These are phyloP conservation scores for Salvia rosmarinus DNA, from an alignment of 257 asterid genomes.

Conservation along the genomic window DNA sequence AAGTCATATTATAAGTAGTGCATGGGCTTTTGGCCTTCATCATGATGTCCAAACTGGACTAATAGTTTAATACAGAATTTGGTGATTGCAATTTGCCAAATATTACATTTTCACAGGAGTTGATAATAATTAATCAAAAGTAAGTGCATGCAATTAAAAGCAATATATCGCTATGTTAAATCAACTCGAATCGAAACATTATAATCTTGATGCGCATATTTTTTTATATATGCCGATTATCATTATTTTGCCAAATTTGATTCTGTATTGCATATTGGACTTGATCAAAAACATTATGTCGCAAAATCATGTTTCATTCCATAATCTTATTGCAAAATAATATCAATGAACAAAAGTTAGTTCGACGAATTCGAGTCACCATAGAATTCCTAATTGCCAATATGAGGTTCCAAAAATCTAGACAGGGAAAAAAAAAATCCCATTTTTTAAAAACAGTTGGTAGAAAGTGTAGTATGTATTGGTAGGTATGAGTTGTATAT, in stretches of 20 bases:
- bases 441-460: background rate
- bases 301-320: background rate
- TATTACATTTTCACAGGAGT: background rate
- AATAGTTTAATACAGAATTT: background rate
- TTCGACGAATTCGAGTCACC: background rate
- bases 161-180: too few relatives aligned
- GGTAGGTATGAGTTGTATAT: slow-evolving; percentile 1
- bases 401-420: background rate
- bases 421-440: background rate
- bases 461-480: background rate
- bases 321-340: background rate
- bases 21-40: background rate
- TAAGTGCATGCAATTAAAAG: too few relatives aligned
- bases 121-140: background rate
- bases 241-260: background rate
- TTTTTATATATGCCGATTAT: background rate
- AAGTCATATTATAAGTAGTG: background rate
- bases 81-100: background rate
- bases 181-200: background rate
- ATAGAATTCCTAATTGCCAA: background rate
- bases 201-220: slow-evolving; percentile 1
- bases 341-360: background rate
- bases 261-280: background rate
- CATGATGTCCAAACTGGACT: slow-evolving; percentile 16
- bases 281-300: background rate